These are phyloP conservation scores for Pezicula carpinea DNA, from an alignment of 2,329 filamentous ascomycete genomes.

Conservation along the genomic window DNA sequence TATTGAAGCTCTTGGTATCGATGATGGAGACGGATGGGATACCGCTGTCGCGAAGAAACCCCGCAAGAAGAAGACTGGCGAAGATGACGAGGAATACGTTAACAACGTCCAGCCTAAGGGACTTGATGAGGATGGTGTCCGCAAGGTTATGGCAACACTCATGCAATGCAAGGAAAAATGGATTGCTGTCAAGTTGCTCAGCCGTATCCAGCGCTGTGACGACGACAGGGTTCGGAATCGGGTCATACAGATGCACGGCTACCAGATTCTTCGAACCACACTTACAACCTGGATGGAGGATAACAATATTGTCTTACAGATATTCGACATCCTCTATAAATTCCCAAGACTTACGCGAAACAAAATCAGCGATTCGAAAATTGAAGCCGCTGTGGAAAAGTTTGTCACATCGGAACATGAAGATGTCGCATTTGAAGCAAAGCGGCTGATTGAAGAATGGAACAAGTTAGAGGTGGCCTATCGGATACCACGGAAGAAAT, in stretches of 20 bases:
- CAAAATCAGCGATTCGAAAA: slow-evolving; percentile 95
- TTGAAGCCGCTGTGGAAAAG: slow-evolving; percentile 73
- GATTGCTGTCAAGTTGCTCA: slow-evolving; percentile 93
- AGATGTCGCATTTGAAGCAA: slow-evolving; percentile 67
- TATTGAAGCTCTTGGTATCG: slow-evolving; percentile 93
- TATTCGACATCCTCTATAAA: slow-evolving; percentile 82
- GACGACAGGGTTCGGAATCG: slow-evolving; percentile 83
- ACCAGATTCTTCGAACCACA: slow-evolving; percentile 86
- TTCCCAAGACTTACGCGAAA: slow-evolving; percentile 91
- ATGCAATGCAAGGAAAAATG: slow-evolving; percentile 99
- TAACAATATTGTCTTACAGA: slow-evolving; percentile 81
- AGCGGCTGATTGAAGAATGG: slow-evolving; percentile 75
- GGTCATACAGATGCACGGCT: slow-evolving; percentile 95
- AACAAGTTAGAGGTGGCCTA: slow-evolving; percentile 86
- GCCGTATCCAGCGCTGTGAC: slow-evolving; percentile 80
- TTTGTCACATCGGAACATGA: slow-evolving; percentile 67
- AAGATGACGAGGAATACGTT: slow-evolving; percentile 94
- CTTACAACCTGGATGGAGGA: slow-evolving; percentile 86
- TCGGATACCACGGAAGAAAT: slow-evolving; percentile 85
- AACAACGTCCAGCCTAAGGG: slow-evolving; percentile 78
- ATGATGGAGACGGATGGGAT: slow-evolving; percentile 89
- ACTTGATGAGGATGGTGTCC: slow-evolving; percentile 77
- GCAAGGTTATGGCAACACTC: slow-evolving; percentile 91
- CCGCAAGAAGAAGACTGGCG: slow-evolving; percentile 84
- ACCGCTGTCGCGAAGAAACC: slow-evolving; percentile 84